Percentiles rank a stretch among this genome's conserved stretches.
phyloP scores from a whole-genome alignment of 106 monocot genomes.

The Alisma plantagoaquatica region DNA sequence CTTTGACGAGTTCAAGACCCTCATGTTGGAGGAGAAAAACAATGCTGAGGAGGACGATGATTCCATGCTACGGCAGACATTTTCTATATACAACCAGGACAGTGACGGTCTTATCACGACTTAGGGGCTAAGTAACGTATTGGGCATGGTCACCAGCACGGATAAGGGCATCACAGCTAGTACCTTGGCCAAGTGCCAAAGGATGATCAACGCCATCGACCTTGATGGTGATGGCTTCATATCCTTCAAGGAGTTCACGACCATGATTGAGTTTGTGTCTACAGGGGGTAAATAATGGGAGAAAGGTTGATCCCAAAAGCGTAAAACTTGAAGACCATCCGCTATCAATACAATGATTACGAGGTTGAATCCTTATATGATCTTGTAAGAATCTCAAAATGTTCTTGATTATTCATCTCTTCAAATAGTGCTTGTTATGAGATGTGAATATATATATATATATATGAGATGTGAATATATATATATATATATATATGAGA shows the following conservation, averaged over 20 bases:
- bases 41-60: neutral
- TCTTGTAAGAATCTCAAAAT: no score
- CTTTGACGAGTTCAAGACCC: slow-evolving; percentile 3
- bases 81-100: slow-evolving; percentile 55
- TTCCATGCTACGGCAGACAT: slow-evolving; percentile 45
- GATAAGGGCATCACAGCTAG: slow-evolving; percentile 37
- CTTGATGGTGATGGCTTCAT: slow-evolving; percentile 8
- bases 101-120: slow-evolving; percentile 63
- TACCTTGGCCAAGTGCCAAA: slow-evolving; percentile 23
- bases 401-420: no score
- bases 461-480: no score
- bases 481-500: no score
- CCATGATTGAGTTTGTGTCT: neutral
- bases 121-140: slow-evolving; percentile 43
- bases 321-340: no score
- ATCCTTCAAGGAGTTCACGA: slow-evolving; percentile 5
- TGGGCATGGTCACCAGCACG: slow-evolving; percentile 23
- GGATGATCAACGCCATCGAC: slow-evolving; percentile 50
- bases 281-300: no score
- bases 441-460: no score
- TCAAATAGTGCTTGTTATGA: no score
- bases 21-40: neutral
- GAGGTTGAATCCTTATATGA: no score
- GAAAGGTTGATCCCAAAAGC: no score
- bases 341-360: no score